Percentiles rank a stretch among this genome's conserved stretches.
phyloP scores from a whole-genome alignment of 257 asterid species.

The Penstemon davidsonii region DNA sequence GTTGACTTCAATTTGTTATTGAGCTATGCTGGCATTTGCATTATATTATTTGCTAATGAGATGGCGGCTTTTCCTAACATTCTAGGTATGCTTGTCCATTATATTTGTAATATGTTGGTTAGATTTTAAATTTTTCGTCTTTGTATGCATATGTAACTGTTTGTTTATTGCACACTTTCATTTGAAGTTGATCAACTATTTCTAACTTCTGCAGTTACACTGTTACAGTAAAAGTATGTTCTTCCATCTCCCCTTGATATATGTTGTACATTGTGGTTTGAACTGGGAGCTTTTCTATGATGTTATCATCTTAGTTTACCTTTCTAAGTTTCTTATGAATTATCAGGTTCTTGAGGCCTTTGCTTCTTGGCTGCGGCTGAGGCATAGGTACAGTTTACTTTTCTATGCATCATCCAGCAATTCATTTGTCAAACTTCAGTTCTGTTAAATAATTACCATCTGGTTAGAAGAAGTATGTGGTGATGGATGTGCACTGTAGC shows the following conservation, averaged over 20 bases:
- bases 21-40: conserved; percentile 9
- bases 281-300: conserved; percentile 16
- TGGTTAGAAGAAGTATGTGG: neutral
- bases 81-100: neutral
- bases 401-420: conserved; percentile 12
- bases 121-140: neutral
- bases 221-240: neutral
- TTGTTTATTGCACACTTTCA: conserved; percentile 8
- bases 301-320: conserved; percentile 13
- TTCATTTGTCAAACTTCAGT: conserved; percentile 23
- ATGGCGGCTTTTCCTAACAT: neutral
- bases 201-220: conserved; percentile 25
- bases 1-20: conserved; percentile 11
- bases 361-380: conserved; percentile 97
- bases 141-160: conserved; percentile 17
- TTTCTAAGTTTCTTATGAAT: conserved; percentile 33
- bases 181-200: conserved; percentile 18
- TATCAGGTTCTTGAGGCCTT: conserved; percentile 96
- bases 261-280: neutral
- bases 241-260: neutral
- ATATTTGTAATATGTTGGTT: conserved; percentile 16
- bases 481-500: conserved; percentile 14
- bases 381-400: conserved; percentile 67
- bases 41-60: conserved; percentile 17
- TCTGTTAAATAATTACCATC: conserved; percentile 12